These are phyloP conservation scores for Hypoxylon rickii DNA, from an alignment of 495 filamentous ascomycete species.

Conservation along the genomic window DNA sequence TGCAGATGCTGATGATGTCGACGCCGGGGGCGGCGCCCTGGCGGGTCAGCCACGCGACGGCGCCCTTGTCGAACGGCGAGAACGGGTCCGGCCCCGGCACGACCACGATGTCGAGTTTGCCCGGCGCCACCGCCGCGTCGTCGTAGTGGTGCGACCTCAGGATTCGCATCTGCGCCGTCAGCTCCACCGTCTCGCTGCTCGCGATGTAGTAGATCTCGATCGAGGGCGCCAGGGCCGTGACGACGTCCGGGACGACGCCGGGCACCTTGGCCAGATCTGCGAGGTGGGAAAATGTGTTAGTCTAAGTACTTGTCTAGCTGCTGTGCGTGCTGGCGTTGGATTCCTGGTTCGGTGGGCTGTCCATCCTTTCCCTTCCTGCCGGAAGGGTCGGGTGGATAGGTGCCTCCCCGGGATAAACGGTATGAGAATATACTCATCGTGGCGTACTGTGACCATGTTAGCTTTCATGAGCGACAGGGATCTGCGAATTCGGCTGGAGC, in stretches of 20 bases:
- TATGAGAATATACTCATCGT: no score
- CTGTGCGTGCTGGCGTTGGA: no score
- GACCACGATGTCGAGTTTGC: slow-evolving; percentile 57
- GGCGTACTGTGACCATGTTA: no score
- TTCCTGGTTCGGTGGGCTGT: no score
- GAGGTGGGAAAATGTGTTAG: no score
- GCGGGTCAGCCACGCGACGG: slow-evolving; percentile 50
- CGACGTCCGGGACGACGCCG: slow-evolving; percentile 37
- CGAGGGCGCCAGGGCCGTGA: slow-evolving; percentile 46
- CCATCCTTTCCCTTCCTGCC: no score
- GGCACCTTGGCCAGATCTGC: slow-evolving; percentile 39
- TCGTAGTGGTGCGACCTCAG: slow-evolving; percentile 46
- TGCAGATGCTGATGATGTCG: slow-evolving; percentile 61
- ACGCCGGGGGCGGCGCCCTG: slow-evolving; percentile 44
- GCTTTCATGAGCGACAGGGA: not conserved
- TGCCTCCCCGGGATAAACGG: no score
- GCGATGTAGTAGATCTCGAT: slow-evolving; percentile 53
- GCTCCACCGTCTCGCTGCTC: slow-evolving; percentile 29
- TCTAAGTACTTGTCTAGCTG: not conserved
- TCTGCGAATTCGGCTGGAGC: no score
- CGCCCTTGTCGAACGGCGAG: slow-evolving; percentile 37
- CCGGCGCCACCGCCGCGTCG: slow-evolving; percentile 50
- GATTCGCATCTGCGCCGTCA: slow-evolving; percentile 45
- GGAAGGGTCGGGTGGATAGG: no score
- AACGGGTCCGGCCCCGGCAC: slow-evolving; percentile 58